Evolutionary conservation across 176 grass and related monocot species (phyloP).

Genomic region (Phoenix dactylifera): DNA sequence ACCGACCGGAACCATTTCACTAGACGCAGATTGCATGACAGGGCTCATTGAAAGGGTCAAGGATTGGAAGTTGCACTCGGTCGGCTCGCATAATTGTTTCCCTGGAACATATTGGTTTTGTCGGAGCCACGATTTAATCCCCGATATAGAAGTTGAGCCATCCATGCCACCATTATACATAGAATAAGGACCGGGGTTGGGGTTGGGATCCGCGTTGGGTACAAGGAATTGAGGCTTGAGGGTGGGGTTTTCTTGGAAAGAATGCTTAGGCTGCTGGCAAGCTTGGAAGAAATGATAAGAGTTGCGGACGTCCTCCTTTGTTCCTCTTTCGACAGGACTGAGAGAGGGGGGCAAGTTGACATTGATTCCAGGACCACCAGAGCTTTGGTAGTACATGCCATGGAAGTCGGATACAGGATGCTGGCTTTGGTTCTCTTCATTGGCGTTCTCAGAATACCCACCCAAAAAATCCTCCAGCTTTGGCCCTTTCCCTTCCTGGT

Average conservation of each 20-base stretch:
- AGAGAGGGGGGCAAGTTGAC: conserved; percentile 45
- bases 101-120: conserved; percentile 42
- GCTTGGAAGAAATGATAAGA: conserved; percentile 5
- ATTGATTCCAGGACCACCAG: conserved; percentile 48
- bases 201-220: background rate
- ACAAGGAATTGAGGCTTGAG: background rate
- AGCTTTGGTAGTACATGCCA: conserved; percentile 29
- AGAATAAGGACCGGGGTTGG: conserved; percentile 2
- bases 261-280: background rate
- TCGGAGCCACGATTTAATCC: conserved; percentile 90
- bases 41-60: conserved; percentile 39
- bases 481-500: conserved; percentile 24
- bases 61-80: conserved; percentile 1
- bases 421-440: conserved; percentile 16
- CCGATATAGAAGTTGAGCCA: conserved; percentile 70
- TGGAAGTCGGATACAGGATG: conserved; percentile 14
- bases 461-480: conserved; percentile 81
- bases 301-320: background rate
- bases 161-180: conserved; percentile 28
- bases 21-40: background rate
- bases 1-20: background rate
- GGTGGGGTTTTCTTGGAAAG: conserved; percentile 8
- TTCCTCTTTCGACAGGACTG: background rate
- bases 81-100: conserved; percentile 13
- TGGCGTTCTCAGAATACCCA: conserved; percentile 27